phyloP scores from a whole-genome alignment of 2,329 filamentous ascomycete genomes.

The Nothophoma quercina region DNA sequence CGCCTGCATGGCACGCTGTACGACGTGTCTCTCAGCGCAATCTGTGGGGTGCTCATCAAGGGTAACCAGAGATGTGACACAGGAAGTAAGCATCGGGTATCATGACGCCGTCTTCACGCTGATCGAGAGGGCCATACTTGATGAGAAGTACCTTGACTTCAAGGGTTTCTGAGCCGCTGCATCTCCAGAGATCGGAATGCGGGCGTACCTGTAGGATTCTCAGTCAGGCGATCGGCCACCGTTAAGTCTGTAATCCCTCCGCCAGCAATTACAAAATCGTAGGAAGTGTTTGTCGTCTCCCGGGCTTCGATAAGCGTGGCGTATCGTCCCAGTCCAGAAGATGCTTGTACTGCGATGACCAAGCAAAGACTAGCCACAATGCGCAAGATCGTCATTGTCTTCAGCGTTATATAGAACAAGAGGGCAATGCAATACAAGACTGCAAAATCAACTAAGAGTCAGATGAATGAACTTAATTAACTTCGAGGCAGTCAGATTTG shows the following conservation, averaged over 20 bases:
- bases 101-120: slow-evolving; percentile 29
- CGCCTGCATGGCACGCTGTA: neutral
- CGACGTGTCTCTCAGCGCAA: slow-evolving; percentile 15
- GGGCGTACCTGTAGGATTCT: slow-evolving; percentile 26
- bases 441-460: too few species aligned
- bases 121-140: slow-evolving; percentile 38
- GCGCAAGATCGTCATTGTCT: neutral
- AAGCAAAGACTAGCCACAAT: neutral
- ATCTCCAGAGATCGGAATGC: neutral
- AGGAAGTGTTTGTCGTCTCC: slow-evolving; percentile 1
- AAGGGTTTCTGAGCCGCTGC: neutral
- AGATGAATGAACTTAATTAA: too few species aligned
- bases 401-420: too few species aligned
- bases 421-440: too few species aligned
- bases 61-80: slow-evolving; percentile 32
- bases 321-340: neutral
- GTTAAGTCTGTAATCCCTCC: slow-evolving; percentile 35
- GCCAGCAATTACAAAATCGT: slow-evolving; percentile 38
- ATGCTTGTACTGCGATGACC: neutral
- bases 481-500: neutral
- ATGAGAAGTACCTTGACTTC: slow-evolving; percentile 36
- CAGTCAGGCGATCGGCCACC: slow-evolving; percentile 37
- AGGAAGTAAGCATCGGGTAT: slow-evolving; percentile 29
- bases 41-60: slow-evolving; percentile 27
- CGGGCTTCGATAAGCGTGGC: neutral